These are phyloP conservation scores for Pholiota conissans DNA, from an alignment of 768 basidiomycete species.

Conservation along the genomic window DNA sequence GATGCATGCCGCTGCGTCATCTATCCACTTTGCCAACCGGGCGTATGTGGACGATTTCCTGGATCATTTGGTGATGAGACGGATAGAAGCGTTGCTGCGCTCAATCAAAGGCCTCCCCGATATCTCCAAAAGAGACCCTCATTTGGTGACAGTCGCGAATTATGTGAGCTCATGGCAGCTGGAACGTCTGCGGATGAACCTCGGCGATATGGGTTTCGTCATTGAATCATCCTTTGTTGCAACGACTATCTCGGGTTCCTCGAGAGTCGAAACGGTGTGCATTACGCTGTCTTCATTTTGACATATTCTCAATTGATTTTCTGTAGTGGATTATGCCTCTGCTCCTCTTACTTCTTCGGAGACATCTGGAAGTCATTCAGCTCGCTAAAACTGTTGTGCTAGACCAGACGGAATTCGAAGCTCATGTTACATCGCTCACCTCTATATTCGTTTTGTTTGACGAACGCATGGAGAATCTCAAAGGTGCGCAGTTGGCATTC, in stretches of 20 bases:
- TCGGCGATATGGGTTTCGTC: conserved; percentile 16
- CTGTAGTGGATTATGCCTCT: conserved; percentile 21
- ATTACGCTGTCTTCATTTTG: not conserved
- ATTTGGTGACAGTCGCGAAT: conserved; percentile 8
- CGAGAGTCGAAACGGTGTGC: conserved; percentile 21
- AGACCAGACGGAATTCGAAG: conserved; percentile 1
- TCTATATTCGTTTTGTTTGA: conserved; percentile 11
- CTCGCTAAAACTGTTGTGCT: conserved; percentile 2
- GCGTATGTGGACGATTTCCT: conserved; percentile 12
- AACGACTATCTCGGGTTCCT: conserved; percentile 9
- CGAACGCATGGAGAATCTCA: conserved; percentile 8
- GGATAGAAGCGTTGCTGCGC: conserved; percentile 17
- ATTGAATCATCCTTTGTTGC: conserved; percentile 17
- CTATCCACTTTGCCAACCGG: conserved; percentile 16
- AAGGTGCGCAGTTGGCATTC: not conserved
- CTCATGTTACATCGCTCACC: conserved; percentile 5
- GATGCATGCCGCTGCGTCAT: conserved; percentile 7
- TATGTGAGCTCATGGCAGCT: conserved; percentile 8
- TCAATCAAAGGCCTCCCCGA: conserved; percentile 14
- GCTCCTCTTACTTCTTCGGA: conserved; percentile 17
- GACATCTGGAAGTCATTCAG: conserved; percentile 18
- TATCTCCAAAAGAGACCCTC: conserved; percentile 1
- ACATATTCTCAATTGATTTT: not conserved
- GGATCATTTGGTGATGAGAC: not conserved
- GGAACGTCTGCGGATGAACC: conserved; percentile 12